Base-by-base conservation (phyloP, 345 rosid species). In the Fremontodendron californicum region DNA sequence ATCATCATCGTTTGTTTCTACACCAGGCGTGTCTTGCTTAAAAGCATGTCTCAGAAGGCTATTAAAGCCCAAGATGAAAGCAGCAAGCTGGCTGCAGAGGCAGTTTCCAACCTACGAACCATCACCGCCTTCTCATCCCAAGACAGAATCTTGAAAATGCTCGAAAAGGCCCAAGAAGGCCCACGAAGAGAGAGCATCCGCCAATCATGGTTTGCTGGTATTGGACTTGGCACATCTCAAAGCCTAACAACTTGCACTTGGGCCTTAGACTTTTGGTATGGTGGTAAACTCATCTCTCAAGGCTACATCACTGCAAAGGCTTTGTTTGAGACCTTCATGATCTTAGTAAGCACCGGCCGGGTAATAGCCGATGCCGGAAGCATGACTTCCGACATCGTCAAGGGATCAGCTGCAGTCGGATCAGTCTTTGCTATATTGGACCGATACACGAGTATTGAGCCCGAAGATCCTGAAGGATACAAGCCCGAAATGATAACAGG, bases 381-480 rank as follows among this genome's bases (percentile, higher is more conserved):
- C 73, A 68, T 68, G 73, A 68, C 73, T 13, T 45, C 55, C 0
- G 73, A 68, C 55, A 21, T 68, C 1, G 54, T 21, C 39, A 68
- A 25, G 54, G 52, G 73, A 6, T 25, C 39, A 0, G 23, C 45
- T 12, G 77, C 52, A 2, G 23, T 74, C 3, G 35, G 37, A 11
- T 58, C 77, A 5, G 52, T 74, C 13, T 74, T 74, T 39, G 67
- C 67, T 54, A 13, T 74, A 55, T 42, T 74, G 5, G 77, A 74
- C 54, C 19, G 77, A 25, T 37, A 23, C 16, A 37, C 77, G 0
- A 55, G 7, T 0, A 74, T 92, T 71, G 88, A 90, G 27, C 90
- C 92, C 0, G 89, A 89, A 25, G 89, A 91, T 42, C 74, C 77
- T 0, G 90, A 90, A n/a, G 85, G 90, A 25, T 69, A 77, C 77